A percentile compares a stretch with the other conserved stretches of the same genome.
Evolutionary conservation across 73 alveolate species (phyloP).

Genomic region (Tetrahymena borealis): DNA sequence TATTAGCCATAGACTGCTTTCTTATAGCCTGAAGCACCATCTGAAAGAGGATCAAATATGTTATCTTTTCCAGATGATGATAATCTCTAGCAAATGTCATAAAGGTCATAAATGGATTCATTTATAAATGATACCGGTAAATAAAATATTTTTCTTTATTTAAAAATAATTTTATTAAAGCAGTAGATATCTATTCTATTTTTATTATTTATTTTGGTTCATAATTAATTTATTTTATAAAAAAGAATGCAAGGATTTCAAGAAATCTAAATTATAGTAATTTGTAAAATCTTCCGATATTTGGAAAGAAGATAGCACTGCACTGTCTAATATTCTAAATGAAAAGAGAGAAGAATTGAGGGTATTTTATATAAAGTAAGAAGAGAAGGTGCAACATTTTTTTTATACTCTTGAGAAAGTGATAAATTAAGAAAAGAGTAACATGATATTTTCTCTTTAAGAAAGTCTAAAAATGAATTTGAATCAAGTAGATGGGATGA

Average conservation of each 20-base stretch:
- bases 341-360: background rate
- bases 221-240: background rate
- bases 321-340: background rate
- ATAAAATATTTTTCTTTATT: background rate
- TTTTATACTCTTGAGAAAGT: background rate
- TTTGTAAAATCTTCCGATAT: background rate
- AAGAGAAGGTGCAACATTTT: background rate
- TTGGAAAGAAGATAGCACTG: background rate
- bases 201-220: background rate
- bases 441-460: background rate
- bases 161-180: background rate
- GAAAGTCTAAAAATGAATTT: background rate
- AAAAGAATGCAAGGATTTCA: background rate
- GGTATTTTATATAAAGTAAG: background rate
- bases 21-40: background rate
- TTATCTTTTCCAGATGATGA: background rate
- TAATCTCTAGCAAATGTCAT: background rate
- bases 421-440: background rate
- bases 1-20: background rate
- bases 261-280: background rate
- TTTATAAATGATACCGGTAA: background rate
- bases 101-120: background rate
- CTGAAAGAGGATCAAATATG: background rate
- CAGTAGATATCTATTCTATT: background rate
- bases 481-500: background rate